Evolutionary conservation across 768 basidiomycete genomes (phyloP), one percentile per base, ranked within the genome.

Genomic region (Psilocybe sp.): DNA sequence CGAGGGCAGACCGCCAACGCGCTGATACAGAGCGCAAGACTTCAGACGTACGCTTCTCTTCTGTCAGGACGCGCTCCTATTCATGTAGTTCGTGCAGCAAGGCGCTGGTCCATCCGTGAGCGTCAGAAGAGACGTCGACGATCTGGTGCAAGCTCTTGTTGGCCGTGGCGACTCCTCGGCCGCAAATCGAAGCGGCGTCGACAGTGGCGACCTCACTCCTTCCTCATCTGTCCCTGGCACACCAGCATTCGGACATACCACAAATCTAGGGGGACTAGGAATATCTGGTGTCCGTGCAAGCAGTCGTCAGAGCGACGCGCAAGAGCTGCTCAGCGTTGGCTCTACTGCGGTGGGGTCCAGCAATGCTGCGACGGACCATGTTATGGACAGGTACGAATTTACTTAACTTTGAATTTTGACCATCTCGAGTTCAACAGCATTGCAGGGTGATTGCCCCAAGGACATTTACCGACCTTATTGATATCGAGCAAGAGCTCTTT

Each of bases 401-500:
- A 47, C 35, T 47, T 52, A 43, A 37, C 13, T 8, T 14, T 34
- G 32, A 28, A 14, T 16, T 48, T 41, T 34, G 36, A 33, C 9
- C 47, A 55, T 34, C 20, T 20, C 39, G 32, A 34, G 44, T 56
- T 19, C 18, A 44, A n/a, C 44, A 38, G 55, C 40, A 46, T 46
- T 11, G 20, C 54, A 89, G 87, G 50, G 72, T 73, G 40, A 72
- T 89, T 60, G 82, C 79, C 4, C 83, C 85, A 10, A 77, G 87
- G 38, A 75, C 79, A 28, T 72, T 83, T 38, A 79, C 80, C n/a
- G 90, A 92, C 61, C 76, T 93, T n/a, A 80, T 96, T 44, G 91
- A 96, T 56, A 77, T 90, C 14, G 89, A 93, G 55, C 85, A 92
- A 60, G 94, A 97, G 62, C 71, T 97, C 5, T 96, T 92, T 57